Conservation (phyloP, 257 asterid genomes). For the Salvia hispanica region DNA sequence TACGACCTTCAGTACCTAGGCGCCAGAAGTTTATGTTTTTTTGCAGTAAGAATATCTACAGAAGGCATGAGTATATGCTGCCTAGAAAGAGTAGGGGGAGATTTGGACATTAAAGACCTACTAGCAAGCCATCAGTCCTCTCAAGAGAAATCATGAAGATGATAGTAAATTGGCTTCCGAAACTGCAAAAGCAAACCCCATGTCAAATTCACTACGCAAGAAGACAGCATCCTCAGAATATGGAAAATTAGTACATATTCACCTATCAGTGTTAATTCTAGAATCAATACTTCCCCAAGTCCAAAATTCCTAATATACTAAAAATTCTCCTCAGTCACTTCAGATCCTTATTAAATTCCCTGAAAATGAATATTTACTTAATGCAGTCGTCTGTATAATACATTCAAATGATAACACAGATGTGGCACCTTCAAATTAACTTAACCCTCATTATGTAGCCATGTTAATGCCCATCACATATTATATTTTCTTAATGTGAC, state of each 20-base stretch:
- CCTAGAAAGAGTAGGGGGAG: background rate
- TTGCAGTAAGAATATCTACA: conserved; percentile 2
- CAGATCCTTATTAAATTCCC: background rate
- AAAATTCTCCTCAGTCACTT: background rate
- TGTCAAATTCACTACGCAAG: background rate
- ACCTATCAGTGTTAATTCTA: background rate
- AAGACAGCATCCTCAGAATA: background rate
- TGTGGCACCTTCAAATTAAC: background rate
- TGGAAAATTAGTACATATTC: background rate
- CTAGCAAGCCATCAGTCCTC: background rate
- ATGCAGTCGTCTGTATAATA: background rate
- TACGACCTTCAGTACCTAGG: background rate
- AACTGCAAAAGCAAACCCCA: background rate
- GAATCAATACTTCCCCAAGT: background rate
- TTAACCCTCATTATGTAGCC: background rate
- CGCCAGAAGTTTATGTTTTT: background rate
- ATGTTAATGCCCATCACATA: background rate
- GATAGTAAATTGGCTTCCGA: conserved; percentile 4
- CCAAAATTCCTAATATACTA: background rate
- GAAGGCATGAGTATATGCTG: background rate
- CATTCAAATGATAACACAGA: no score
- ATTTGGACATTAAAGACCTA: background rate
- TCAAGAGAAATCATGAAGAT: background rate
- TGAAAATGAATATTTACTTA: background rate
- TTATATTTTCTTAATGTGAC: background rate